Percentiles rank a stretch among this genome's conserved stretches.
phyloP scores from a whole-genome alignment of 805 yeast genomes.

The Clavispora fructus region DNA sequence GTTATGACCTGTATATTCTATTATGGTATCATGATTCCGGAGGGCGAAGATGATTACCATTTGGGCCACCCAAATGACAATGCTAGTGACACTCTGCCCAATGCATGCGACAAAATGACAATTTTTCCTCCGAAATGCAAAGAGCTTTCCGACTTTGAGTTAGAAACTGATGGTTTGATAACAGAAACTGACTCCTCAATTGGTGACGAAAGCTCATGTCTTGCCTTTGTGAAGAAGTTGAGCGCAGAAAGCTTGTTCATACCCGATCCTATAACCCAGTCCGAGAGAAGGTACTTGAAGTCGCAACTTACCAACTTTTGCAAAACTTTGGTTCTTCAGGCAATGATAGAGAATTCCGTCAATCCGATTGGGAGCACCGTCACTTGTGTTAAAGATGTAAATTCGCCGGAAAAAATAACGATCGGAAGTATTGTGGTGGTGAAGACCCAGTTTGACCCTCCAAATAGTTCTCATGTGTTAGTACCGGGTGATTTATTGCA shows the following conservation, averaged over 20 bases:
- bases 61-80: not conserved
- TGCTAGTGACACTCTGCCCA: not conserved
- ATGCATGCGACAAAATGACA: not conserved
- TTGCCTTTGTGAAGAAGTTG: not conserved
- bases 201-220: not conserved
- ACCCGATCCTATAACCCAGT: not conserved
- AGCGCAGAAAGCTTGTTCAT: not conserved
- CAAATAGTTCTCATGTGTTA: constrained; percentile 11
- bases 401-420: constrained; percentile 1
- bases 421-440: constrained; percentile 31
- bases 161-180: constrained; percentile 9
- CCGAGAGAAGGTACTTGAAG: constrained; percentile 3
- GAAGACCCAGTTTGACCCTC: constrained; percentile 18
- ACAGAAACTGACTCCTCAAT: not conserved
- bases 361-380: not conserved
- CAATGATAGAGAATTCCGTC: constrained; percentile 14
- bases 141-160: constrained; percentile 8
- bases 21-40: not conserved
- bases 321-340: constrained; percentile 24
- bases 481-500: constrained; percentile 29
- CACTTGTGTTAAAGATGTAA: not conserved
- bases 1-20: not conserved
- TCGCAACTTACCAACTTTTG: constrained; percentile 22
- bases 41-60: not conserved
- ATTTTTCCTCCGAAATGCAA: not conserved